Evolutionary conservation across 139 green algal genomes (phyloP), one percentile per base, ranked within the genome.

Genomic region (Choricystis sp.): DNA sequence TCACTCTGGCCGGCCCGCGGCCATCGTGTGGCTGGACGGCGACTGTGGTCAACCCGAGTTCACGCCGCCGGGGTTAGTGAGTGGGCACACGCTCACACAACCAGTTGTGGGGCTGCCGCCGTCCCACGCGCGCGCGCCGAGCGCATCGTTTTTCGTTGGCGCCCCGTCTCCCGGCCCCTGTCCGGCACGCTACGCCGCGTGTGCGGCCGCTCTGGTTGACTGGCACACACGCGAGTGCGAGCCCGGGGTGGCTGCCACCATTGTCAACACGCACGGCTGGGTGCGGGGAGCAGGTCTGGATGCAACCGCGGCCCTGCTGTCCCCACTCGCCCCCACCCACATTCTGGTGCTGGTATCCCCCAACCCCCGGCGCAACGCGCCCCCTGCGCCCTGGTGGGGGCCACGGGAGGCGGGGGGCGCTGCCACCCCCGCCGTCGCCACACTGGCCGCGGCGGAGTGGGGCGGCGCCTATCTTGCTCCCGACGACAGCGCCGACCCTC

Each of bases 31-130:
- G 4, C 26, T 30, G 2, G n/a, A 22, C 31, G 61, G 59, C 19
- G 89, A 96, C 64, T 79, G 79, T 57, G 89, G 89, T 0, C 89
- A 96, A 70, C 79, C 89, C 19, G 86, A 96, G 72, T 75, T 94
- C 68, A 94, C 81, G 0, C 72, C 82, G 2, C 81, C 86, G 0
- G 85, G 85, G 1, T 30, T 90, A 4, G 61, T 95, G 40, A 52
- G 40, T 16, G 40, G 40, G 40, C 40, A 52, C 16, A 16, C 9
- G 40, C 25, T 92, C 89, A 0, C 61, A 90, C 5, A 77, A 63
- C 21, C 22, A 82, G 2, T 23, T 96, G 52, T 24, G 28, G 40
- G 40, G 0, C 19, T 49, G 3, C 81, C 83, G 14, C n/a, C n/a
- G n/a, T n/a, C n/a, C n/a, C n/a, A n/a, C n/a, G n/a, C n/a, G n/a